A percentile compares a stretch with the other conserved stretches of the same genome.
These are phyloP conservation scores for Boletus coccyginus DNA, from an alignment of 768 basidiomycete species.

Conservation along the genomic window DNA sequence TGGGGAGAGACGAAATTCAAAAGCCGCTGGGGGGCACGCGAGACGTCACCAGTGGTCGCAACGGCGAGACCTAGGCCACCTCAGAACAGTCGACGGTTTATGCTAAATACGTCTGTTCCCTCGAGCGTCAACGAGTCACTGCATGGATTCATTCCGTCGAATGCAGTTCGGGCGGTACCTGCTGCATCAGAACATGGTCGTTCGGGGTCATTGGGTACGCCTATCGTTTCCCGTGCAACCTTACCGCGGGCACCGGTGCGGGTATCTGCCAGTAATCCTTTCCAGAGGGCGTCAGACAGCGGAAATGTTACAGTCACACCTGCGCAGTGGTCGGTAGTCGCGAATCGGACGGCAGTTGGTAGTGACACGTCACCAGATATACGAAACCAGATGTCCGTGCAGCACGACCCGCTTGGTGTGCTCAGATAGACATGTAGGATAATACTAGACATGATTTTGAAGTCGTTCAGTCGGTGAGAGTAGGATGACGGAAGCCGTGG, in stretches of 20 bases:
- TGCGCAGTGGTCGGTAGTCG: conserved; percentile 1
- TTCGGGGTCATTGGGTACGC: conserved; percentile 14
- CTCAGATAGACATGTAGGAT: conserved; percentile 16
- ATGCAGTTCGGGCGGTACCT: conserved; percentile 5
- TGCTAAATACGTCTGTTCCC: conserved; percentile 9
- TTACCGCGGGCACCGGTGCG: conserved; percentile 25
- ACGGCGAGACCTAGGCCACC: conserved; percentile 18
- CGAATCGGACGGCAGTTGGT: neutral
- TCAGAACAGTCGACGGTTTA: conserved; percentile 17
- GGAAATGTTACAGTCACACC: neutral
- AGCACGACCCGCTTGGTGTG: conserved; percentile 32
- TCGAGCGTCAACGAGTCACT: conserved; percentile 20
- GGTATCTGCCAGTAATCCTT: conserved; percentile 29
- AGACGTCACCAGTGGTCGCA: conserved; percentile 21
- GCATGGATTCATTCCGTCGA: conserved; percentile 21
- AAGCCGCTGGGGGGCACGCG: conserved; percentile 35
- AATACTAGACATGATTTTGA: neutral
- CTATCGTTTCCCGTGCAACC: conserved; percentile 10
- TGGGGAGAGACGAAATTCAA: conserved; percentile 50
- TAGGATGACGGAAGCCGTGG: conserved; percentile 10
- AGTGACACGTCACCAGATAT: conserved; percentile 6
- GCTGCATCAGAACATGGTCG: conserved; percentile 9
- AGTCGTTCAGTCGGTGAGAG: neutral
- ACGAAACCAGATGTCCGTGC: conserved; percentile 9
- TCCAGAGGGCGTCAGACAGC: conserved; percentile 22